These are phyloP conservation scores for Metschnikowia similis DNA, from an alignment of 805 yeast species.

Conservation along the genomic window DNA sequence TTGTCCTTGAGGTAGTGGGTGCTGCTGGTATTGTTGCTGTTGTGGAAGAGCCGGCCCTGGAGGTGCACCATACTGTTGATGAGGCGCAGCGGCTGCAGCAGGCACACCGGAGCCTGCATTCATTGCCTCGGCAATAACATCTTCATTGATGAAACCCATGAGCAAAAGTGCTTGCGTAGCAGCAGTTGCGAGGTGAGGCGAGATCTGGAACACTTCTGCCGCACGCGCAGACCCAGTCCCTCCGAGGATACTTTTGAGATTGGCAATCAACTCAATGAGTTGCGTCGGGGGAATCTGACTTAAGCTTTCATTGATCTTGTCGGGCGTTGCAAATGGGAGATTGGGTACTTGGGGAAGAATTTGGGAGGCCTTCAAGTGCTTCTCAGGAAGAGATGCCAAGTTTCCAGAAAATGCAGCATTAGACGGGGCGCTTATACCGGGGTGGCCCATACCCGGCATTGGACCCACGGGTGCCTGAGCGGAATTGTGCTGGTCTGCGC, in stretches of 20 bases:
- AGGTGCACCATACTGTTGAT: slow-evolving; percentile 6
- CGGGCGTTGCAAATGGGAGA: slow-evolving; percentile 47
- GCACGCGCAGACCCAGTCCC: slow-evolving; percentile 51
- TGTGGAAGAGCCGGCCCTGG: not conserved
- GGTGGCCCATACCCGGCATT: slow-evolving; percentile 3
- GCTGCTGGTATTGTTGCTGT: not conserved
- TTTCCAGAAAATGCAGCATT: not conserved
- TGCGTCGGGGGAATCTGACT: slow-evolving; percentile 67
- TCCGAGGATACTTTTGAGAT: slow-evolving; percentile 53
- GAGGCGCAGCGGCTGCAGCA: slow-evolving; percentile 17
- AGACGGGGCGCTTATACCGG: not conserved
- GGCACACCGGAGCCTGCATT: slow-evolving; percentile 20
- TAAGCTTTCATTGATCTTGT: slow-evolving; percentile 57
- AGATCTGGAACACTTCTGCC: slow-evolving; percentile 47
- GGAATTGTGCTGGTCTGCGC: not conserved
- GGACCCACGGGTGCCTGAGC: not conserved
- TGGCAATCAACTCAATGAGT: slow-evolving; percentile 63
- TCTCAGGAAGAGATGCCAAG: slow-evolving; percentile 10
- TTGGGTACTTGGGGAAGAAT: slow-evolving; percentile 48
- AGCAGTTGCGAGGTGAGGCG: slow-evolving; percentile 57
- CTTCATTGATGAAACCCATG: slow-evolving; percentile 72
- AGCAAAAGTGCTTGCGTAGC: slow-evolving; percentile 70
- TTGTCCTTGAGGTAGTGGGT: not conserved
- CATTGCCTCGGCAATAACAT: slow-evolving; percentile 60
- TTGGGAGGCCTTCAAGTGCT: slow-evolving; percentile 49